Evolutionary conservation across 202 grass and related monocot species (phyloP), one percentile per base, ranked within the genome.

Genomic region (Hordeum pubiflorum): DNA sequence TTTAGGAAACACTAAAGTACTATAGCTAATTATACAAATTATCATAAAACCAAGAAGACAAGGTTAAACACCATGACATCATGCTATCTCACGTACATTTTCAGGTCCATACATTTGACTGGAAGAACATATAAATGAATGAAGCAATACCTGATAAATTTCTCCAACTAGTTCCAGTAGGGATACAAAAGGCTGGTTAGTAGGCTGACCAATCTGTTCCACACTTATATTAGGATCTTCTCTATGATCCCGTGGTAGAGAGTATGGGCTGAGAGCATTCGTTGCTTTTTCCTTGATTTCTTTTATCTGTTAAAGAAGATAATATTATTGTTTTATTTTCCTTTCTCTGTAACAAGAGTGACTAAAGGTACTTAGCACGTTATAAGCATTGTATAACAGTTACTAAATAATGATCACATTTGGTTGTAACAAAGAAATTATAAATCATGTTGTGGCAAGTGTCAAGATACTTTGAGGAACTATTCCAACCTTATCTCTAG

Each of bases 251-350:
- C 77, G 83, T 17, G 66, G 54, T 70, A 66, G 58, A 27, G 84
- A 69, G 68, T 97, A 89, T 62, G 90, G 84, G 78, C 84, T 94
- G 76, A 94, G 89, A n/a, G 86, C 72, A 84, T 61, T 91, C 94
- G 94, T 98, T 81, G 95, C 82, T 76, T 89, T 94, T 60, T 98
- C 92, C 87, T 98, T 98, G 32, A 94, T 88, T 91, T 98, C 92
- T 73, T 94, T 98, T 81, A 98, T 93, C 95, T 98, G 84, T 83
- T 74, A 46, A 87, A 83, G 77, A 54, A 62, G 13, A 91, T 29
- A 66, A 10, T n/a, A 65, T 82, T 69, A 71, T 27, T 27, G 67
- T 44, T 46, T n/a, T n/a, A n/a, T 71, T 70, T 71, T 74, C 2
- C 21, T 0, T 75, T 80, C 71, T 75, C 78, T 62, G 59, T 40